phyloP scores from a whole-genome alignment of 2,329 filamentous ascomycete genomes.

The Calonectria leucothoes region DNA sequence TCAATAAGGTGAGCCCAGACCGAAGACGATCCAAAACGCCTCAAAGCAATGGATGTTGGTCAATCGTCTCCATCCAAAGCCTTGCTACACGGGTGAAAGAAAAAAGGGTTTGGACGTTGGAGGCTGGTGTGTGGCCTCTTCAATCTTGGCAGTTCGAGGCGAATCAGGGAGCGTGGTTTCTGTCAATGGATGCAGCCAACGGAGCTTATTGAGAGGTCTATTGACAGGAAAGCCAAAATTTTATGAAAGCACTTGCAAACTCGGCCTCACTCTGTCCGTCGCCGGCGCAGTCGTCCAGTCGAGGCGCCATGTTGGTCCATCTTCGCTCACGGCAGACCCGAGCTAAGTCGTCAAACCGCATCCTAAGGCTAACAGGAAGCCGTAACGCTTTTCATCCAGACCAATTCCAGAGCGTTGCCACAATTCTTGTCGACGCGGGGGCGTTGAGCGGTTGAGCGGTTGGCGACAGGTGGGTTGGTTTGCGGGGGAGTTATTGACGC shows the following conservation, averaged over 20 bases:
- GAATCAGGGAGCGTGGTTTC: not conserved
- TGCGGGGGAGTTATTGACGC: not conserved
- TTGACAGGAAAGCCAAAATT: not conserved
- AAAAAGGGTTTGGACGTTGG: not conserved
- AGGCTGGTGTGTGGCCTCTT: not conserved
- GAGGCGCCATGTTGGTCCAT: not conserved
- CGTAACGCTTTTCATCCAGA: not conserved
- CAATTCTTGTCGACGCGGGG: not conserved
- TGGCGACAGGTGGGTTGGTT: not conserved
- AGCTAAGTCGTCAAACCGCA: not conserved
- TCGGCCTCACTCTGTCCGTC: too few relatives aligned
- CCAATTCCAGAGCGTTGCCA: not conserved
- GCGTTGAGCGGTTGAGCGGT: not conserved
- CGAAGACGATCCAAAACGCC: not conserved
- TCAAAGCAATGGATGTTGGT: not conserved
- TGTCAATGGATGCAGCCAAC: not conserved
- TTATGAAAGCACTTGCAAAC: not conserved
- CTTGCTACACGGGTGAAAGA: not conserved
- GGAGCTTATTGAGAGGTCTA: not conserved
- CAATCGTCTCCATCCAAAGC: too few relatives aligned
- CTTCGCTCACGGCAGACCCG: not conserved
- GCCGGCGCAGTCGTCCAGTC: not conserved
- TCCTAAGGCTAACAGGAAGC: too few relatives aligned
- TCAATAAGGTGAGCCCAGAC: conserved; percentile 4
- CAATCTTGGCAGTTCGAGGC: not conserved